Evolutionary conservation across 805 yeast species (phyloP).

Genomic region (Metschnikowia santaceciliae): DNA sequence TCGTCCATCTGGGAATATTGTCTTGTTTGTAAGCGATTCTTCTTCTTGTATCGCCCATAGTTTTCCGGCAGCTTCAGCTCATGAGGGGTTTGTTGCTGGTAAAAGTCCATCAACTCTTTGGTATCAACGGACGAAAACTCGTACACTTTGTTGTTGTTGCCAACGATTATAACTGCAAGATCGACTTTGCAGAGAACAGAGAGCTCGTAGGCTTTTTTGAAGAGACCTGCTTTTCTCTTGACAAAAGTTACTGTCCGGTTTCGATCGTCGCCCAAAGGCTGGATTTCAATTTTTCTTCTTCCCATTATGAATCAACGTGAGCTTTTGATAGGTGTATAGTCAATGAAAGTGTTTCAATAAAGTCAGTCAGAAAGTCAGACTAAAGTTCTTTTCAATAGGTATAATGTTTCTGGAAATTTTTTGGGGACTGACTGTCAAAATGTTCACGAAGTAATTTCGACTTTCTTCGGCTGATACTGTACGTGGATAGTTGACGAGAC

Average conservation of each 20-base stretch:
- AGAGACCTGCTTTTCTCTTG: constrained; percentile 90
- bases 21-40: constrained; percentile 21
- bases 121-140: constrained; percentile 78
- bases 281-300: constrained; percentile 90
- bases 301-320: constrained; percentile 56
- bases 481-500: background rate
- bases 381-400: too few relatives aligned
- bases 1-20: constrained; percentile 17
- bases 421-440: too few relatives aligned
- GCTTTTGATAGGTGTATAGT: too few relatives aligned
- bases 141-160: constrained; percentile 76
- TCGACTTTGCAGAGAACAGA: constrained; percentile 92
- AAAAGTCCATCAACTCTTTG: constrained; percentile 23
- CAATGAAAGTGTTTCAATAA: too few relatives aligned
- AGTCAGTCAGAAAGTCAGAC: too few relatives aligned
- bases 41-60: constrained; percentile 57
- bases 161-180: constrained; percentile 82
- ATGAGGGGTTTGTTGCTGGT: constrained; percentile 33
- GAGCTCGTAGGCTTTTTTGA: constrained; percentile 81
- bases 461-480: background rate
- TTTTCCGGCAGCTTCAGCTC: constrained; percentile 64
- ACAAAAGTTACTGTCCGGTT: constrained; percentile 84
- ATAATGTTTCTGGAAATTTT: too few relatives aligned
- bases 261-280: constrained; percentile 87
- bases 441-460: too few relatives aligned